Conservation (phyloP, 1,139 yeast species). For the Nematodospora anomalae region DNA sequence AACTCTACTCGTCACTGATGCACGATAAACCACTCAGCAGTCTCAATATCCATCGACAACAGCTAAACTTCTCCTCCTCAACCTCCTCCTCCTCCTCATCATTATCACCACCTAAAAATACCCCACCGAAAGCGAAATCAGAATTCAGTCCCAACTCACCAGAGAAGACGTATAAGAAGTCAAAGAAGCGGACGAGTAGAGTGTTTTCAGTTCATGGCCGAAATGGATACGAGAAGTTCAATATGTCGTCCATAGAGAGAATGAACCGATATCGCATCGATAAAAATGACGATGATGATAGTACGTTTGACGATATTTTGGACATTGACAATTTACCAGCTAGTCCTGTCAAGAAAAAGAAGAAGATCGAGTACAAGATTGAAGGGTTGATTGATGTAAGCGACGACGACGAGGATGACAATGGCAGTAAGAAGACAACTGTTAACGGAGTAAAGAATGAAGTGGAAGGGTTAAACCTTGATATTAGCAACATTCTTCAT, state of each 20-base stretch:
- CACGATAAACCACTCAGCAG: too few relatives aligned
- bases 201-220: too few relatives aligned
- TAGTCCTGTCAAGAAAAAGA: conserved; percentile 4
- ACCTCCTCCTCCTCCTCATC: too few relatives aligned
- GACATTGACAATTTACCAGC: conserved; percentile 4
- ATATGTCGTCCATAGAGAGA: not conserved
- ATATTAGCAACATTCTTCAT: conserved; percentile 9
- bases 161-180: not conserved
- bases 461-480: not conserved
- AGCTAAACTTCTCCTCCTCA: too few relatives aligned
- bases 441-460: not conserved
- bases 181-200: too few relatives aligned
- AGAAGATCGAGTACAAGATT: conserved; percentile 3
- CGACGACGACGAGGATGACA: conserved; percentile 16
- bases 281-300: conserved; percentile 1
- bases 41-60: too few relatives aligned
- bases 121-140: too few relatives aligned
- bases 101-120: too few relatives aligned
- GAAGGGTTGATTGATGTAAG: conserved; percentile 12
- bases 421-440: conserved; percentile 8
- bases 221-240: too few relatives aligned
- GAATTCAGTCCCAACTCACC: too few relatives aligned
- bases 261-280: not conserved
- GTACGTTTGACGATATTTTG: conserved; percentile 6
- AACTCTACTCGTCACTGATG: too few relatives aligned